phyloP scores from a whole-genome alignment of 208 protist genomes.

The Leishmania martiniquensis region DNA sequence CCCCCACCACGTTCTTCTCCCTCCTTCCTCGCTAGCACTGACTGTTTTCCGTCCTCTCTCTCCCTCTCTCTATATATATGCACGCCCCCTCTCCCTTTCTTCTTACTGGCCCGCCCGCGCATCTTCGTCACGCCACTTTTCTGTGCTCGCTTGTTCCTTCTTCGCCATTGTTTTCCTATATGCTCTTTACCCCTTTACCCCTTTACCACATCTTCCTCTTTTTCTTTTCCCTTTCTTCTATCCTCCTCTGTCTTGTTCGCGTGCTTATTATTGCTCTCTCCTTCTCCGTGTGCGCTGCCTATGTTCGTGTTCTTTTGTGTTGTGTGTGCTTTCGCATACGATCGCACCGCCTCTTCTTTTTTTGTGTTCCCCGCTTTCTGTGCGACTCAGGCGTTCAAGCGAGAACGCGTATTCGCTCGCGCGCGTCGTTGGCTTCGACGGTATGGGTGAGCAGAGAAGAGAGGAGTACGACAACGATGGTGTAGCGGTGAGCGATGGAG shows the following conservation, averaged over 20 bases:
- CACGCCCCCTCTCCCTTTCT: background rate
- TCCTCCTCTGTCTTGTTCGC: background rate
- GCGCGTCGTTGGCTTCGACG: background rate
- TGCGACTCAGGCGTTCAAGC: background rate
- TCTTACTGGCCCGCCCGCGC: background rate
- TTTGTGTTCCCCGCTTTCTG: background rate
- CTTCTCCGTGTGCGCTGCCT: background rate
- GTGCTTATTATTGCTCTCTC: background rate
- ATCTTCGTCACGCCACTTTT: background rate
- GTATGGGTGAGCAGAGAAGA: background rate
- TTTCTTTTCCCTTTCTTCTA: background rate
- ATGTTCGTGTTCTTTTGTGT: background rate
- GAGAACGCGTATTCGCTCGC: background rate
- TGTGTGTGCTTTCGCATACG: background rate
- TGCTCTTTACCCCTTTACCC: background rate
- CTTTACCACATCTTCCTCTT: background rate
- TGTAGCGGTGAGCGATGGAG: background rate
- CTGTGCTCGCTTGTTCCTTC: background rate
- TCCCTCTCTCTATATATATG: too few relatives aligned
- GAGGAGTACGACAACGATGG: background rate
- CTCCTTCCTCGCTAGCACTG: too few relatives aligned
- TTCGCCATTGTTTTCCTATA: too few relatives aligned
- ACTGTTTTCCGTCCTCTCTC: too few relatives aligned
- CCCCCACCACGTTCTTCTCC: background rate
- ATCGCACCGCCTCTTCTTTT: background rate